Conservation (phyloP, 2,329 filamentous ascomycete species). For the Botryotinia calthae region DNA sequence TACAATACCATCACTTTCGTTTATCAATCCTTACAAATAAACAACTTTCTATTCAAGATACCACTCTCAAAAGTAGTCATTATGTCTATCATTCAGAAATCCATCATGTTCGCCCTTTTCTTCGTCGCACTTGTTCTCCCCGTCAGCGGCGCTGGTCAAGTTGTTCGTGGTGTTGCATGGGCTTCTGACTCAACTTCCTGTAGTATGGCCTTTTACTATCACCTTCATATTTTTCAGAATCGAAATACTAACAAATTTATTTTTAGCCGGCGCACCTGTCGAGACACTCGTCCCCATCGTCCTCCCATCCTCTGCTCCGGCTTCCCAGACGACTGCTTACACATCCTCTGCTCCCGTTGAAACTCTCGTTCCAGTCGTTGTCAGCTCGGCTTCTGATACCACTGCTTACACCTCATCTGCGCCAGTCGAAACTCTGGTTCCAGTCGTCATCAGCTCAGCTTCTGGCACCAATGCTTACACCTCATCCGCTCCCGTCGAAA, state of each 20-base stretch:
- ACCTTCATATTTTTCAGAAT: neutral
- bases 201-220: neutral
- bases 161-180: conserved; percentile 1
- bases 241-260: neutral
- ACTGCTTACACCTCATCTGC: neutral
- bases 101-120: neutral
- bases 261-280: neutral
- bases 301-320: neutral
- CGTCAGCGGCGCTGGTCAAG: neutral
- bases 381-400: neutral
- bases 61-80: neutral
- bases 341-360: neutral
- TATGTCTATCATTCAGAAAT: conserved; percentile 1
- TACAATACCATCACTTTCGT: neutral
- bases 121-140: neutral
- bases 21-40: neutral
- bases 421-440: neutral
- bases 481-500: neutral
- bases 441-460: neutral
- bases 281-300: neutral
- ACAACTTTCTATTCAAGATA: neutral
- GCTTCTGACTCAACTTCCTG: neutral
- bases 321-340: neutral
- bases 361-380: neutral
- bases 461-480: neutral